Conservation (phyloP, 352 stramenopile species). For the Phytophthora pinifolia region DNA sequence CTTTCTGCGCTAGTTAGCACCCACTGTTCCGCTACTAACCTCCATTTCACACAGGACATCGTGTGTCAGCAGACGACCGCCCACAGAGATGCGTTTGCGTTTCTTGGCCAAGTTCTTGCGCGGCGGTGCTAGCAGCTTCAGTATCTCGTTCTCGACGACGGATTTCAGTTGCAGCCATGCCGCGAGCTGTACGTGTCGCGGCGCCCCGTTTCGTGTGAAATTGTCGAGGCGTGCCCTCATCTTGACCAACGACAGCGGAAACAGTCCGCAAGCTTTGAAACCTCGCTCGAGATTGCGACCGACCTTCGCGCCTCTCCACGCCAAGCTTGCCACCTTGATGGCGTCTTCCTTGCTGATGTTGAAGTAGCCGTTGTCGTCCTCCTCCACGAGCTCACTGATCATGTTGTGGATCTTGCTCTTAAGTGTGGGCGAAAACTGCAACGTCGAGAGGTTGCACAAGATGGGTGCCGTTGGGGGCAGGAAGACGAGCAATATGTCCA, state of each 20-base stretch:
- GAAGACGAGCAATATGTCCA: constrained; percentile 8
- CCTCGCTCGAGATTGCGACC: constrained; percentile 1
- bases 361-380: too few species aligned
- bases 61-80: background rate
- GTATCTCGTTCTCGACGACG: constrained; percentile 1
- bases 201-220: background rate
- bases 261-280: constrained; percentile 11
- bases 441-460: constrained; percentile 24
- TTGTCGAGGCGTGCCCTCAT: background rate
- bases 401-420: too few species aligned
- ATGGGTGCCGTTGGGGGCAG: constrained; percentile 20
- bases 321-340: background rate
- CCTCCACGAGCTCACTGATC: too few species aligned
- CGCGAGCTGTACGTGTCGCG: constrained; percentile 2
- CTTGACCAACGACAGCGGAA: constrained; percentile 15
- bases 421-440: background rate
- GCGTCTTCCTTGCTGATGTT: too few species aligned
- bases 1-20: too few species aligned
- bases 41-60: background rate
- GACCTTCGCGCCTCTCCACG: constrained; percentile 7
- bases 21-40: too few species aligned
- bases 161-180: constrained; percentile 2
- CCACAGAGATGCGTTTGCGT: background rate
- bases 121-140: background rate
- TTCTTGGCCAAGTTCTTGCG: background rate